phyloP scores from a whole-genome alignment of 495 filamentous ascomycete species.

The Hamigera avellanea region DNA sequence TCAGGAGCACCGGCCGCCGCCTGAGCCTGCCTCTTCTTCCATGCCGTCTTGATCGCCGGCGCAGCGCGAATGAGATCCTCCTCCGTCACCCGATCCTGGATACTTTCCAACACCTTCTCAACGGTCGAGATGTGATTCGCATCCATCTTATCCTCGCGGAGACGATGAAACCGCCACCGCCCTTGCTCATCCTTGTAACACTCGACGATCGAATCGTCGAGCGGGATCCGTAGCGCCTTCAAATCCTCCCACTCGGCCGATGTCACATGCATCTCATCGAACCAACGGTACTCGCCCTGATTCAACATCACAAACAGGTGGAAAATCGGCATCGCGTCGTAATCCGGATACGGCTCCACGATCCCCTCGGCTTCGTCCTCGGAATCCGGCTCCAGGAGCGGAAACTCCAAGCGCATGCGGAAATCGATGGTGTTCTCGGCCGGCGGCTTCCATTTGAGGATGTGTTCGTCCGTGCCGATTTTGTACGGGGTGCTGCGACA shows the following conservation, averaged over 20 bases:
- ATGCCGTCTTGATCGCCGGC: constrained; percentile 57
- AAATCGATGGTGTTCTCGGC: constrained; percentile 93
- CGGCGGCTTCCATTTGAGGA: constrained; percentile 94
- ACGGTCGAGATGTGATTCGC: constrained; percentile 81
- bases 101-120: constrained; percentile 70
- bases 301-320: constrained; percentile 45
- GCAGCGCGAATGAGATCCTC: constrained; percentile 52
- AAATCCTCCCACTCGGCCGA: constrained; percentile 71
- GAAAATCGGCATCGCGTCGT: constrained; percentile 50
- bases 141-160: constrained; percentile 83
- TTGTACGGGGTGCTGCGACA: constrained; percentile 75
- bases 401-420: constrained; percentile 65
- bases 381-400: constrained; percentile 55
- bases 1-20: constrained; percentile 13
- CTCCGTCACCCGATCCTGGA: constrained; percentile 59
- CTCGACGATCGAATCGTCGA: constrained; percentile 81
- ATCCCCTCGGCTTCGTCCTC: constrained; percentile 51
- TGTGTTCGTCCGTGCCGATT: constrained; percentile 81
- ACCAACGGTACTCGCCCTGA: constrained; percentile 47
- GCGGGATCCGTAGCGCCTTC: constrained; percentile 53
- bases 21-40: constrained; percentile 48
- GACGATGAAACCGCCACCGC: constrained; percentile 74
- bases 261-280: constrained; percentile 56
- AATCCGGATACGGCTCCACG: constrained; percentile 39
- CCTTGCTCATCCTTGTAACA: constrained; percentile 63